Percentiles rank a stretch among this genome's conserved stretches.
These are phyloP conservation scores for Megacollybia marginata DNA, from an alignment of 768 basidiomycete genomes.

Conservation along the genomic window DNA sequence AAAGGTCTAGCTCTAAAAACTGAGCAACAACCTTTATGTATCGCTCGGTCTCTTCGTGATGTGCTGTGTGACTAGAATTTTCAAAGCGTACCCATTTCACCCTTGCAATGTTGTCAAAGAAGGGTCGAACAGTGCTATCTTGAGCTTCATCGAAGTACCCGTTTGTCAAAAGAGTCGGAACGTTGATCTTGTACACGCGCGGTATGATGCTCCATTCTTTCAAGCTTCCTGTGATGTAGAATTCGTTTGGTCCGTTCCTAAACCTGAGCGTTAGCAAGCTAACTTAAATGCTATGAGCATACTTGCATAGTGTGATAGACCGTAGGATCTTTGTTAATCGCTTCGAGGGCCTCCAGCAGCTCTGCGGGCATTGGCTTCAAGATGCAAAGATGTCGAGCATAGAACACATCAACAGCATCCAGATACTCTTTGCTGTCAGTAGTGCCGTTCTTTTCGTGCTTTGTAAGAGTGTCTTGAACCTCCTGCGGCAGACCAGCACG, in stretches of 20 bases:
- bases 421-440: background rate
- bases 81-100: slow-evolving; percentile 29
- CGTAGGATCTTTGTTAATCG: background rate
- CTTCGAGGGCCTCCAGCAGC: background rate
- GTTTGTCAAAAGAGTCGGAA: background rate
- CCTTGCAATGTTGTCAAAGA: slow-evolving; percentile 21
- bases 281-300: slow-evolving; percentile 1
- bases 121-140: slow-evolving; percentile 22
- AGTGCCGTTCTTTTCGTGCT: slow-evolving; percentile 16
- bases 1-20: background rate
- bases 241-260: slow-evolving; percentile 27
- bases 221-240: background rate
- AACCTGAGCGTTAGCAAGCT: background rate
- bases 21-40: background rate
- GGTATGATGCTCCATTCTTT: background rate
- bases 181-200: background rate
- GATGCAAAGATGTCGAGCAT: background rate
- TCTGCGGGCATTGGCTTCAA: background rate
- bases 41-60: slow-evolving; percentile 23
- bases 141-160: slow-evolving; percentile 26
- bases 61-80: slow-evolving; percentile 24
- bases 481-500: slow-evolving; percentile 21
- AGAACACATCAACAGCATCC: background rate
- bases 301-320: slow-evolving; percentile 28
- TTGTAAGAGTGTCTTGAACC: slow-evolving; percentile 19